phyloP scores from a whole-genome alignment of 2,329 filamentous ascomycete species.

The Endothia cerciana region DNA sequence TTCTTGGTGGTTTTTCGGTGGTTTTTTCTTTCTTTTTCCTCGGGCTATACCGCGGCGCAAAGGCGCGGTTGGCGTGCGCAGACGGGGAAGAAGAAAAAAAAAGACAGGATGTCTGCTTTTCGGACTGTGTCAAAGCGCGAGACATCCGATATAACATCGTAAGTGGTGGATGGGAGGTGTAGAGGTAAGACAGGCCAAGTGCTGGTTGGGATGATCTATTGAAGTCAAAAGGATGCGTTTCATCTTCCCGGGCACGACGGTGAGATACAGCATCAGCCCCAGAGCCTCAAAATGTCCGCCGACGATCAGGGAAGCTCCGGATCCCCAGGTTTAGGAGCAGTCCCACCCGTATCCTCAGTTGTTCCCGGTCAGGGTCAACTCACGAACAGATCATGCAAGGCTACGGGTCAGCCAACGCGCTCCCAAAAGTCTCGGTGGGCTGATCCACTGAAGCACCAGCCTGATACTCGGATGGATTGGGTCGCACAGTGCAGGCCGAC shows the following conservation, averaged over 20 bases:
- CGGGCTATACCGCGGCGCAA: not conserved
- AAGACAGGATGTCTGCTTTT: too few relatives aligned
- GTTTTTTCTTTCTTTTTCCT: too few relatives aligned
- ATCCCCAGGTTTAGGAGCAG: conserved; percentile 11
- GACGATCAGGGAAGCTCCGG: conserved; percentile 5
- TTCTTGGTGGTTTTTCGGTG: too few relatives aligned
- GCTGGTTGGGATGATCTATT: not conserved
- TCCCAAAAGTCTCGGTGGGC: not conserved
- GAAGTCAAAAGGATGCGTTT: conserved; percentile 18
- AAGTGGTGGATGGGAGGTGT: not conserved
- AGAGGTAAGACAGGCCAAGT: conserved; percentile 1
- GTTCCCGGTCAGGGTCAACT: not conserved
- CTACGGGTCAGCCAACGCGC: conserved; percentile 5
- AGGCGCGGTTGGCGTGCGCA: conserved; percentile 4
- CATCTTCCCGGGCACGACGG: conserved; percentile 13
- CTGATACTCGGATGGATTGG: not conserved
- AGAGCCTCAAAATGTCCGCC: conserved; percentile 19
- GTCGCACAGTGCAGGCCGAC: not conserved
- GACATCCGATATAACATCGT: not conserved
- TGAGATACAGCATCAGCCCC: conserved; percentile 13
- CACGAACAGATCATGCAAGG: conserved; percentile 11
- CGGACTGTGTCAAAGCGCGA: too few relatives aligned
- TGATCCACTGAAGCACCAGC: conserved; percentile 8
- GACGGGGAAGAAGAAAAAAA: too few relatives aligned
- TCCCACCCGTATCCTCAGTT: not conserved